These are phyloP conservation scores for Spirogloea muscicola DNA, from an alignment of 139 green algal species.

Conservation along the genomic window DNA sequence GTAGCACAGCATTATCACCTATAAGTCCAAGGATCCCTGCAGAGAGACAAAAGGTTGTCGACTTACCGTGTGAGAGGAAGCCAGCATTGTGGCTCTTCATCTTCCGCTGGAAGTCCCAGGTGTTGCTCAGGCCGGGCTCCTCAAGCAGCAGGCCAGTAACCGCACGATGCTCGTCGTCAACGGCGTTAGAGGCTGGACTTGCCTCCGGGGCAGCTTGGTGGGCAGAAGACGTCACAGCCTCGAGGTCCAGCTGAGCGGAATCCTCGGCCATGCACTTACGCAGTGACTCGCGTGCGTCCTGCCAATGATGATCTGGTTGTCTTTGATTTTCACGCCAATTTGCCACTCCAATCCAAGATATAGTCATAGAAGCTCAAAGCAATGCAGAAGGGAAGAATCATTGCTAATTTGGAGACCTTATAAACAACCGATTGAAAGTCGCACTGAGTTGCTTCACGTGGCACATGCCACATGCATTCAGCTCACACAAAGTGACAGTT, in stretches of 20 bases:
- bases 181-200: too few species aligned
- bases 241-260: slow-evolving; percentile 3
- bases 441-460: too few species aligned
- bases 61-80: too few species aligned
- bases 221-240: slow-evolving; percentile 1
- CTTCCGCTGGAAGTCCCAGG: slow-evolving; percentile 62
- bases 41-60: neutral
- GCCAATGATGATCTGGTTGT: too few species aligned
- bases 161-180: neutral
- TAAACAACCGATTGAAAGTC: too few species aligned
- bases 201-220: neutral
- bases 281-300: slow-evolving; percentile 33
- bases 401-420: too few species aligned
- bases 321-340: too few species aligned
- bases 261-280: slow-evolving; percentile 47
- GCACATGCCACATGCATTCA: too few species aligned
- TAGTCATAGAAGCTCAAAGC: too few species aligned
- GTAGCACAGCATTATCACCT: neutral
- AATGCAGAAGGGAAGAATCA: too few species aligned
- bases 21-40: neutral
- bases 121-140: neutral
- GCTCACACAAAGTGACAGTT: too few species aligned
- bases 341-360: too few species aligned
- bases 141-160: slow-evolving; percentile 4
- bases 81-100: slow-evolving; percentile 29